Base-by-base conservation (phyloP, 177 flowering plant species). In the Vitis hybrid region DNA sequence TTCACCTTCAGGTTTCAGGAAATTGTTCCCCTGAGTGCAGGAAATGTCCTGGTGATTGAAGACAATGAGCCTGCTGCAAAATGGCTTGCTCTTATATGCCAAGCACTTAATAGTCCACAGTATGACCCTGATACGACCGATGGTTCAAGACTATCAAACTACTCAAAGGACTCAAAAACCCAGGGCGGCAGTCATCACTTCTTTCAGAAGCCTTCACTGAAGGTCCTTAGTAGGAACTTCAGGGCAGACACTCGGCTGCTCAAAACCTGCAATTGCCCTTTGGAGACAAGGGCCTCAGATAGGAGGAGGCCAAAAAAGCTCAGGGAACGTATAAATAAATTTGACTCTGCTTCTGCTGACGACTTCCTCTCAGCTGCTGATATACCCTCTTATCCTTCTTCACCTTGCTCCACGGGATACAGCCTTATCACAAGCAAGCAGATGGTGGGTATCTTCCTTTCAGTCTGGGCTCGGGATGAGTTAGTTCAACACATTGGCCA, bases 401-500 rank as follows among this genome's bases (percentile, higher is more conserved):
- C 76, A 11, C 59, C 79, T 0, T 63, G 62, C 16, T 67, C 77
- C 27, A 48, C 81, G 73, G 80, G 72, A 27, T 95, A 90, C 56
- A 67, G 83, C 6, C 87, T 95, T 12, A 65, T 93, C 14, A 70
- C 88, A 11, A 87, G 98, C 81, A 95, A 95, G 76, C 94, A 95
- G 69, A 95, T 95, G 99, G 98, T 95, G 60, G 99, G 99, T 5
- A 66, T 95, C 27, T 95, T 93, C 68, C 81, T 95, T 0, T 78
- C 97, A 0, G 82, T 95, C 1, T 95, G 99, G 99, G 97, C 78
- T 49, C 70, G 89, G 52, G 83, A 72, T 13, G 97, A 93, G 66
- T 73, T 93, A 52, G 86, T 90, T 16, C 88, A 81, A 35, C 84
- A 95, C 63, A 79, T 93, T 75, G 91, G 86, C 14, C 97, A 93